A percentile compares a stretch with the other conserved stretches of the same genome.
phyloP scores from a whole-genome alignment of 1,284 basidiomycete genomes.

The Cryptococcus sp. region DNA sequence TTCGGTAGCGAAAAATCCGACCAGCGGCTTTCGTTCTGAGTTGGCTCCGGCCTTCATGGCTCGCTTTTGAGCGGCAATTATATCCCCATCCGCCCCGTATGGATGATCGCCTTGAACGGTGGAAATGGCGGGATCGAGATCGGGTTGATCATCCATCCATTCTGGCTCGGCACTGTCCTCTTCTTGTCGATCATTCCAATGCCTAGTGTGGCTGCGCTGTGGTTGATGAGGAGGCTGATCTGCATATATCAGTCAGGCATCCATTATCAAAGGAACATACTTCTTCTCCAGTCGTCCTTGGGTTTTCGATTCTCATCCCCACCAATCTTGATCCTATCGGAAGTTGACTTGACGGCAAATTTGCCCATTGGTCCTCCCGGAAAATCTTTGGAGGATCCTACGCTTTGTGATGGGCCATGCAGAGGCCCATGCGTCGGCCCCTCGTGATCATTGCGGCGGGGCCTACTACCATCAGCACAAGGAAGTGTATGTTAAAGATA shows the following conservation, averaged over 20 bases:
- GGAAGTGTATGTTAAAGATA: constrained; percentile 7
- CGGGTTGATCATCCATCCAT: constrained; percentile 40
- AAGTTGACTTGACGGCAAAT: constrained; percentile 22
- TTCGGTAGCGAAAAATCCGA: constrained; percentile 1
- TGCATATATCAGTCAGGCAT: too few relatives aligned
- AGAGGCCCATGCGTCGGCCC: too few relatives aligned
- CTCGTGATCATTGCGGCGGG: constrained; percentile 9
- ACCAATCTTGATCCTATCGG: constrained; percentile 19
- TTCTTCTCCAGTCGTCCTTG: background rate
- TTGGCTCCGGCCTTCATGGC: constrained; percentile 26
- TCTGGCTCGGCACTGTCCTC: constrained; percentile 39
- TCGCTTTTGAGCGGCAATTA: constrained; percentile 42
- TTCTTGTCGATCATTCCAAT: constrained; percentile 1
- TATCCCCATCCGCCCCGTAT: constrained; percentile 41
- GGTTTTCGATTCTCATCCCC: constrained; percentile 25
- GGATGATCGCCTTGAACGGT: constrained; percentile 25
- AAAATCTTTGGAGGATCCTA: background rate
- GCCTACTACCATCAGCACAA: constrained; percentile 18
- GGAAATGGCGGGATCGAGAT: constrained; percentile 26
- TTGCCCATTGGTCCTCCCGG: constrained; percentile 30
- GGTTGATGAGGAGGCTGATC: too few relatives aligned
- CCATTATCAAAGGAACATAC: background rate
- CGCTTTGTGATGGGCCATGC: background rate
- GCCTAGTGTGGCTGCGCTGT: background rate
- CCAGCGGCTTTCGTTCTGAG: constrained; percentile 11